Evolutionary conservation across 2,329 filamentous ascomycete species (phyloP), one percentile per base, ranked within the genome.

Genomic region (Fusarium scirpi): DNA sequence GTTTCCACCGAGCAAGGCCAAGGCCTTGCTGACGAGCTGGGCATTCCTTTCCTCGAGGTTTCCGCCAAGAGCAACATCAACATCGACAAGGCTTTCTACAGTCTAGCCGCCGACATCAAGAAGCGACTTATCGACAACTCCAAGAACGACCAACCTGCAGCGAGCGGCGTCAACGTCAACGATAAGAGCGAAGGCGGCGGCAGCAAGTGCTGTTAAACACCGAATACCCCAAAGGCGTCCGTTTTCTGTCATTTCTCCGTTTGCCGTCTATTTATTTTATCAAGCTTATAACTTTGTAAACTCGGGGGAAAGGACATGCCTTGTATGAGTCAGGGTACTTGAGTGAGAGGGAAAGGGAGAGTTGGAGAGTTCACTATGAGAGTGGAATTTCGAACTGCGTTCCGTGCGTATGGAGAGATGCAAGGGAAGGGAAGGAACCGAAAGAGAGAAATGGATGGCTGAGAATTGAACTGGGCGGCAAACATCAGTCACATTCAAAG

Each of bases 1-100:
- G 92, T 99, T 44, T 94, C 93, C 52, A 97, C 92, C 65, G 94
- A 98, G 81, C 92, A 94, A 78, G 96, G 96, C 76, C 94, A 99
- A 82, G 91, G 91, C 72, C 89, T 99, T 60, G 96, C 96, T 64
- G 92, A 97, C 83, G 96, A 98, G 83, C 91, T 99, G 66, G 94
- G 94, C 78, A 97, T 99, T 72, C 95, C 96, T 22, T 99, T 99
- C 87, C 92, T 99, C 80, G 96, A 99, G 82, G 96, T 99, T 69
- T 97, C 94, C 20, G 96, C 96, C 72, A 99, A 99, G 88, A 95
- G 93, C 85, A 98, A 98, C 85, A 98, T 97, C 89, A 99, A 99
- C 84, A 97, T 99, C 78, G 96, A 99, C 83, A 94, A 98, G 85
- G 96, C 96, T 20, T 99, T 99, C 81, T 98, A 97, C 86, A 94